Conservation (phyloP, 495 filamentous ascomycete genomes). For the Wilcoxina mikolae region DNA sequence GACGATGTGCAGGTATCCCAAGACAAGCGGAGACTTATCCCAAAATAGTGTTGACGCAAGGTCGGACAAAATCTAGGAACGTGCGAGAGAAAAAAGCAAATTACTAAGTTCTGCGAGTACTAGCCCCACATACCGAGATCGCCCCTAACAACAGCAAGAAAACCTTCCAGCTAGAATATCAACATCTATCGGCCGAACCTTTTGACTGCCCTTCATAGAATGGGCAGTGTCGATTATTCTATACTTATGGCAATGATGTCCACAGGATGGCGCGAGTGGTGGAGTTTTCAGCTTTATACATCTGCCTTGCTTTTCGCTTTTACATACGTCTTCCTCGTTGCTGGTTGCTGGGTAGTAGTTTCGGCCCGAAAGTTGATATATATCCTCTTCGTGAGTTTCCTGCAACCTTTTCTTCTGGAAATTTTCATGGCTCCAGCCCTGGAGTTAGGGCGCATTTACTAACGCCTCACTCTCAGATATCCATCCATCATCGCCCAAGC, state of each 20-base stretch:
- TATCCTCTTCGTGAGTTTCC: background rate
- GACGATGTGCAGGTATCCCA: too few species aligned
- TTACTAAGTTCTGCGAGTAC: background rate
- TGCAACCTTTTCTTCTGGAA: background rate
- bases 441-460: background rate
- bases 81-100: background rate
- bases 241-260: background rate
- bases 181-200: background rate
- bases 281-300: background rate
- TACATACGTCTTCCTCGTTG: background rate
- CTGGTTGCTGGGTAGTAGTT: background rate
- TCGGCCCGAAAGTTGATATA: background rate
- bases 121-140: too few species aligned
- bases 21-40: too few species aligned
- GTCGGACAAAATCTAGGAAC: background rate
- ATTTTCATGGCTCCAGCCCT: background rate
- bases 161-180: background rate
- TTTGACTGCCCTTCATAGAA: background rate
- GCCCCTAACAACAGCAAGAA: too few species aligned
- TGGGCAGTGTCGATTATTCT: background rate
- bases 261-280: background rate
- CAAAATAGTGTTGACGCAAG: too few species aligned
- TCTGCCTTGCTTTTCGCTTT: background rate
- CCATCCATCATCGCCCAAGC: background rate
- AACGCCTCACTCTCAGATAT: background rate